These are phyloP conservation scores for Senna siamea DNA, from an alignment of 306 rosid species.

Conservation along the genomic window DNA sequence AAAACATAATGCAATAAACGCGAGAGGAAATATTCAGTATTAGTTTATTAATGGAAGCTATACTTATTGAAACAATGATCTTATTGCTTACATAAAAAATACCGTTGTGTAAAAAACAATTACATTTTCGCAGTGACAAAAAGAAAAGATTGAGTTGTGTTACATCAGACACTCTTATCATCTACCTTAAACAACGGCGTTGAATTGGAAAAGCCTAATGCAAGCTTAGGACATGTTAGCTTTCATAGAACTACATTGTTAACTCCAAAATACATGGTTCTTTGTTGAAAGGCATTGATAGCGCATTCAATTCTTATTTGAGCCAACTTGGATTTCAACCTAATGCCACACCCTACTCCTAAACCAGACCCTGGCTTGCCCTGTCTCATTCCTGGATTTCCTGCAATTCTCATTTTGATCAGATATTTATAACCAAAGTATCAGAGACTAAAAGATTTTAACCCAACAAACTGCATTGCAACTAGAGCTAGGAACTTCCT, in stretches of 20 bases:
- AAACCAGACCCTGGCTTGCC: constrained; percentile 76
- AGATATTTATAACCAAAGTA: neutral
- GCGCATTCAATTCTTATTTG: constrained; percentile 62
- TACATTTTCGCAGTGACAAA: neutral
- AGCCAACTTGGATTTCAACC: constrained; percentile 57
- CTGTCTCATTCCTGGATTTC: constrained; percentile 65
- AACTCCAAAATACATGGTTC: constrained; percentile 61
- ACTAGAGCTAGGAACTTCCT: too few relatives aligned
- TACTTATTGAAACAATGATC: neutral
- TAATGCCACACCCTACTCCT: constrained; percentile 66
- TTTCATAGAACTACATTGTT: constrained; percentile 49
- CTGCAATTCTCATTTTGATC: constrained; percentile 49
- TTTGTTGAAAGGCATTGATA: constrained; percentile 59
- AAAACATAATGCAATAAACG: neutral
- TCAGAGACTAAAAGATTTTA: too few relatives aligned
- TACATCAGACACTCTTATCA: neutral
- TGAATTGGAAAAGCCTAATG: constrained; percentile 12
- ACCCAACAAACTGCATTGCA: neutral
- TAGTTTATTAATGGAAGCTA: neutral
- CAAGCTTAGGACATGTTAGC: neutral
- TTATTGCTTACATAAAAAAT: neutral
- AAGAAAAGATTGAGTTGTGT: neutral
- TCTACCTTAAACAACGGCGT: neutral
- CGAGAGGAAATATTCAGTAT: neutral
- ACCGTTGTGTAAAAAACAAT: neutral